phyloP scores from a whole-genome alignment of 495 filamentous ascomycete genomes.

The Pseudevernia furfuracea region DNA sequence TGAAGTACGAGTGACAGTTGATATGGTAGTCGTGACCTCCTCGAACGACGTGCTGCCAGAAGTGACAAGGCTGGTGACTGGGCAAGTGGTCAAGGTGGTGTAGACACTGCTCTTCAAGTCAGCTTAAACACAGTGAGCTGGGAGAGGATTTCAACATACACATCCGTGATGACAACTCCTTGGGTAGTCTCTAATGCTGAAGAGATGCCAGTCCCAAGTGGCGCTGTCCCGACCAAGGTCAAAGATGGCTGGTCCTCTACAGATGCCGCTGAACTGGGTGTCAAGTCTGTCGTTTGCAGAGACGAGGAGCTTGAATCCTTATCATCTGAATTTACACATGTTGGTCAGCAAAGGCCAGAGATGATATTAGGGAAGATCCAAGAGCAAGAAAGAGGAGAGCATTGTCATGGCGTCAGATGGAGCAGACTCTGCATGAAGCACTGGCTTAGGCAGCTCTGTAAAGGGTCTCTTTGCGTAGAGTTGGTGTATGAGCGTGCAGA shows the following conservation, averaged over 20 bases:
- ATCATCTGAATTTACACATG: conserved; percentile 1
- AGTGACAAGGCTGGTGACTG: conserved; percentile 22
- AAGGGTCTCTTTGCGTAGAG: not conserved
- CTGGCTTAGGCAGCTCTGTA: not conserved
- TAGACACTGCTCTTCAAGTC: conserved; percentile 8
- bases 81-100: conserved; percentile 24
- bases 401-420: not conserved
- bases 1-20: conserved; percentile 20
- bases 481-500: not conserved
- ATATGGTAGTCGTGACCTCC: conserved; percentile 20
- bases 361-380: not conserved
- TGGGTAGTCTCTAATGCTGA: conserved; percentile 7
- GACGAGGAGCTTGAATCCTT: conserved; percentile 6
- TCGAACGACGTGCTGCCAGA: conserved; percentile 16
- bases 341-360: not conserved
- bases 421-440: not conserved
- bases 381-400: not conserved
- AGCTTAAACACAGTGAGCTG: not conserved
- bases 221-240: not conserved
- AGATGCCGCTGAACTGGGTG: conserved; percentile 9
- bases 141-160: not conserved
- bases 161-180: conserved; percentile 11
- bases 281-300: conserved; percentile 9
- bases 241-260: conserved; percentile 3
- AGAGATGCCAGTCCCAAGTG: conserved; percentile 5